Evolutionary conservation across 768 basidiomycete species (phyloP), one percentile per base, ranked within the genome.

Genomic region (Boletus subcaerulescens): DNA sequence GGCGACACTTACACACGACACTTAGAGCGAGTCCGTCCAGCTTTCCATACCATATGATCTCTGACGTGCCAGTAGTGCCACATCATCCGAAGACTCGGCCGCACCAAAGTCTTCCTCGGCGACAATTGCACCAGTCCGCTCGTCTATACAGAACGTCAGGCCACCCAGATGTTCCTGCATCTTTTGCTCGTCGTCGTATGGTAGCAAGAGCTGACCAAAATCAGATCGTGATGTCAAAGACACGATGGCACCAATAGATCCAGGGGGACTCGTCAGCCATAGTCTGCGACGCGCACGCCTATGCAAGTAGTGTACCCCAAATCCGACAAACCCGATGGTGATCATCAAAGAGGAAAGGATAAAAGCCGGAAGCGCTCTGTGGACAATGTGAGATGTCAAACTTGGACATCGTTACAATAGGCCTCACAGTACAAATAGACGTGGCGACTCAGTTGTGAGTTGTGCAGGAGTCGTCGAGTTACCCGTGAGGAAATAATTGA

Each of bases 141-240:
- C 69, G 63, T 87, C 86, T 43, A 87, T 59, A 38, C 76, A 63
- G 71, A 87, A 87, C 14, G 68, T 68, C 47, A 87, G 60, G 0
- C 78, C 80, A 14, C 70, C 66, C 32, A 87, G 68, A 56, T 81
- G 85, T 56, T 71, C 64, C 43, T 74, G 72, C 32, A 87, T 70
- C 5, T 71, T 71, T 26, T 52, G 42, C 40, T 76, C 71, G 52
- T 80, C 69, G 65, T 87, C 84, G 55, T 81, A 84, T 1, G 86
- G 85, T 12, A 77, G 62, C 17, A 87, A 68, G 12, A 84, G 73
- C 39, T 83, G 77, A 18, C 83, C 85, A 52, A 84, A 85, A 13
- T 84, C 84, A 40, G 84, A 85, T 10, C 75, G 80, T 0, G 81
- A 72, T 3, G 85, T 84, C 51, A 85, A 72, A 5, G 85, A 77